phyloP scores from a whole-genome alignment of 805 yeast species.

The Zygosaccharomyces lentus region DNA sequence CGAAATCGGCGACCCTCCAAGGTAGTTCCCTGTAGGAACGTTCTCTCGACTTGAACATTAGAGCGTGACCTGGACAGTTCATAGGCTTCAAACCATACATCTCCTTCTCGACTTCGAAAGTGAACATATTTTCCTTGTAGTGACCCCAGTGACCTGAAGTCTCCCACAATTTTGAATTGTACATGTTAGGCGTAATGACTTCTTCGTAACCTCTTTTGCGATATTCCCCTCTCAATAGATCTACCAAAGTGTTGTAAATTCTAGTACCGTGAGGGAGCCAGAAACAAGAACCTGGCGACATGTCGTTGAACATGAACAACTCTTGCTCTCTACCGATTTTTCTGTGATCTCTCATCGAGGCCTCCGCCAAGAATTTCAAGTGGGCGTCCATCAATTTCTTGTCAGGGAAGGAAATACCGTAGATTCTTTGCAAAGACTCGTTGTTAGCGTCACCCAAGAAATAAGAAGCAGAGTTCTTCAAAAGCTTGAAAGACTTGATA shows the following conservation, averaged over 20 bases:
- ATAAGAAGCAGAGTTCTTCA: constrained; percentile 94
- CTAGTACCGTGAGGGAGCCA: constrained; percentile 99
- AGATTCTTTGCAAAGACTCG: constrained; percentile 94
- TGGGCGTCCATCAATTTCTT: constrained; percentile 94
- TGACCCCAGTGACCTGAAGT: constrained; percentile 98
- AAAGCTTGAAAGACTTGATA: constrained; percentile 87
- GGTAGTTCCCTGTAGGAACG: constrained; percentile 96
- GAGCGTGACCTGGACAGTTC: constrained; percentile 91
- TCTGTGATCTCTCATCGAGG: constrained; percentile 93
- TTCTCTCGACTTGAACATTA: constrained; percentile 86
- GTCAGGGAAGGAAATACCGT: constrained; percentile 98
- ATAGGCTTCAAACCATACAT: constrained; percentile 90
- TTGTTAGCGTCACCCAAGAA: constrained; percentile 89
- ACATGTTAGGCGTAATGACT: constrained; percentile 99
- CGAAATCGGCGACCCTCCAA: constrained; percentile 98
- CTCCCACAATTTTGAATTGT: constrained; percentile 95
- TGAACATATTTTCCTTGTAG: constrained; percentile 95
- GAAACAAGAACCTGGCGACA: constrained; percentile 97
- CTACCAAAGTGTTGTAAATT: constrained; percentile 84
- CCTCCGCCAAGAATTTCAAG: constrained; percentile 90
- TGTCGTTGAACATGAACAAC: constrained; percentile 87
- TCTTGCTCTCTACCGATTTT: constrained; percentile 96
- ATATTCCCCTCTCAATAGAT: constrained; percentile 77
- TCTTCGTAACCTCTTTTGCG: constrained; percentile 94
- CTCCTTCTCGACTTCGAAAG: constrained; percentile 96